Evolutionary conservation across 768 basidiomycete genomes (phyloP).

Genomic region (Boletus fagicola): DNA sequence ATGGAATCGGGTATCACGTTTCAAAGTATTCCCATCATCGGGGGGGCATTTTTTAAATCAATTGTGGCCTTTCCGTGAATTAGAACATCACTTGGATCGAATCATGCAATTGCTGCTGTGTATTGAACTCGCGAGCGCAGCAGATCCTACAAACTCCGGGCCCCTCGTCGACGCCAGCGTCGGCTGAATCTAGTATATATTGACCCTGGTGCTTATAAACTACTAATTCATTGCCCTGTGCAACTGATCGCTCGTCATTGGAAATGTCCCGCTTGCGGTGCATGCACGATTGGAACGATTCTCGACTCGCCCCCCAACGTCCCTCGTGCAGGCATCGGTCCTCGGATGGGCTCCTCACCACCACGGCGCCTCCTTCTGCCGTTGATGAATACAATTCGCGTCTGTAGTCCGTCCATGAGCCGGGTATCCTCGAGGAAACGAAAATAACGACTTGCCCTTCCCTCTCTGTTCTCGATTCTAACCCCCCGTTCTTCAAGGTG

Average conservation of each 20-base stretch:
- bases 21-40: constrained; percentile 43
- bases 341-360: constrained; percentile 9
- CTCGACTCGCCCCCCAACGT: constrained; percentile 25
- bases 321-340: constrained; percentile 26
- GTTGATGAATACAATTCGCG: constrained; percentile 8
- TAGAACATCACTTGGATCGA: not conserved
- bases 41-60: constrained; percentile 8
- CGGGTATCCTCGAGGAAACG: not conserved
- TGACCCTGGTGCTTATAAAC: not conserved
- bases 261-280: constrained; percentile 4
- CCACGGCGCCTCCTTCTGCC: constrained; percentile 3
- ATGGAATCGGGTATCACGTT: constrained; percentile 50
- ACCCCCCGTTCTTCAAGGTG: constrained; percentile 26
- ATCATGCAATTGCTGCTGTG: not conserved
- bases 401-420: constrained; percentile 9
- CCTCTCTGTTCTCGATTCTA: constrained; percentile 12
- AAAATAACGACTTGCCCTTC: constrained; percentile 15
- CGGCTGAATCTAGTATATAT: not conserved
- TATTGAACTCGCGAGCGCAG: not conserved
- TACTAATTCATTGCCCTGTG: not conserved
- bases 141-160: not conserved
- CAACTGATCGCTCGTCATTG: not conserved
- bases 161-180: not conserved
- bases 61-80: not conserved
- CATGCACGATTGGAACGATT: constrained; percentile 26